Conservation (phyloP, 176 grass and related monocot species). For the Calamus simplicifolius region DNA sequence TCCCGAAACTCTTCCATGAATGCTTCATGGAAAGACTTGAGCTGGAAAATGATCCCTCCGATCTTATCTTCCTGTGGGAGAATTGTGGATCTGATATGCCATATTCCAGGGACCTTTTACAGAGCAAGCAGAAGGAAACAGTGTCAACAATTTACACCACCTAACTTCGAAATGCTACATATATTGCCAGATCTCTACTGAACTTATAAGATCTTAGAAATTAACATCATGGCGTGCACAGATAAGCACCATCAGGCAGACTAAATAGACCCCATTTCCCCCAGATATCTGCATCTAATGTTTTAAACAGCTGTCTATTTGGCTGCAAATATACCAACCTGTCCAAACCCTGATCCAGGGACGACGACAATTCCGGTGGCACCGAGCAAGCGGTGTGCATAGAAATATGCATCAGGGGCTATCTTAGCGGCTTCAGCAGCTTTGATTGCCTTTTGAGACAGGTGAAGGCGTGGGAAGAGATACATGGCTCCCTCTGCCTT, state of each 20-base stretch:
- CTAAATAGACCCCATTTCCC: no score
- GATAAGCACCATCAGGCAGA: no score
- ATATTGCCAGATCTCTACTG: no score
- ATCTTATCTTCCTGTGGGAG: constrained; percentile 46
- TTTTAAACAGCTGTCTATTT: no score
- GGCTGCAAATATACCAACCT: constrained; percentile 24
- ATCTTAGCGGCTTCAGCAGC: constrained; percentile 54
- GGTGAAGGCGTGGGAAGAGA: constrained; percentile 26
- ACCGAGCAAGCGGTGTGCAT: constrained; percentile 36
- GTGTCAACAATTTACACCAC: no score
- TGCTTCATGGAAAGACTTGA: constrained; percentile 52
- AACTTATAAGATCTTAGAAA: no score
- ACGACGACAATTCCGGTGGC: constrained; percentile 54
- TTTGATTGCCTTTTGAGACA: constrained; percentile 71
- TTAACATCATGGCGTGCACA: no score
- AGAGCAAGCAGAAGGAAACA: not conserved
- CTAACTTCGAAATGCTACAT: no score
- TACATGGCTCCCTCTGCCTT: constrained; percentile 30
- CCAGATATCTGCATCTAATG: no score
- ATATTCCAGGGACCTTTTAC: constrained; percentile 26
- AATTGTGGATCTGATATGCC: constrained; percentile 51
- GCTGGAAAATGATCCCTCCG: constrained; percentile 22
- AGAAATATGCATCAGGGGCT: constrained; percentile 65
- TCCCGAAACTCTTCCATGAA: constrained; percentile 62
- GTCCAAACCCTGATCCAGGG: constrained; percentile 59